Conservation (phyloP, 345 rosid genomes). For the Salix brachista region DNA sequence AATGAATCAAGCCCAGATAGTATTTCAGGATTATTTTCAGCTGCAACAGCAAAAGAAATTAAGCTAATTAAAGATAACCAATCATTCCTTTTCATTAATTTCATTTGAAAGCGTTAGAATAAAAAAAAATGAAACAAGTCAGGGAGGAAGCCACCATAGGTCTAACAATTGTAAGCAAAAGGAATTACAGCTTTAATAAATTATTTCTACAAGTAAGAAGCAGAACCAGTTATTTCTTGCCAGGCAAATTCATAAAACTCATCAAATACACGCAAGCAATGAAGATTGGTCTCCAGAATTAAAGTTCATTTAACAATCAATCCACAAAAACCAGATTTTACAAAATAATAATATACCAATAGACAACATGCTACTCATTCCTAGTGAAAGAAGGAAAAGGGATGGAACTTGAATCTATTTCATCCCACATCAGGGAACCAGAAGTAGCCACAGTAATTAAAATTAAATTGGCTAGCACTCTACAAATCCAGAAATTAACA, state of each 20-base stretch:
- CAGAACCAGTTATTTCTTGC: background rate
- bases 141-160: background rate
- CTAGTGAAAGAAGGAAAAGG: background rate
- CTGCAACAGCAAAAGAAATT: background rate
- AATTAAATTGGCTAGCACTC: background rate
- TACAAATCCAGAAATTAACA: background rate
- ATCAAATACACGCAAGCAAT: background rate
- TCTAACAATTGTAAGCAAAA: background rate
- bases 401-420: background rate
- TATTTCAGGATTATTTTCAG: background rate
- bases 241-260: background rate
- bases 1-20: background rate
- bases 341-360: background rate
- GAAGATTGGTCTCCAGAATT: background rate
- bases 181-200: conserved; percentile 1
- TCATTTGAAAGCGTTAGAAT: background rate
- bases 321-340: background rate
- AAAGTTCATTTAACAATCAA: background rate
- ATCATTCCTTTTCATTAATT: background rate
- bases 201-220: background rate
- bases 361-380: background rate
- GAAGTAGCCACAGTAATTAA: background rate
- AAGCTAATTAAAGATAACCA: background rate
- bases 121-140: background rate
- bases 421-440: background rate